Percentiles rank a stretch among this genome's conserved stretches.
These are phyloP conservation scores for Lasiosphaeria miniovina DNA, from an alignment of 495 filamentous ascomycete genomes.

Conservation along the genomic window DNA sequence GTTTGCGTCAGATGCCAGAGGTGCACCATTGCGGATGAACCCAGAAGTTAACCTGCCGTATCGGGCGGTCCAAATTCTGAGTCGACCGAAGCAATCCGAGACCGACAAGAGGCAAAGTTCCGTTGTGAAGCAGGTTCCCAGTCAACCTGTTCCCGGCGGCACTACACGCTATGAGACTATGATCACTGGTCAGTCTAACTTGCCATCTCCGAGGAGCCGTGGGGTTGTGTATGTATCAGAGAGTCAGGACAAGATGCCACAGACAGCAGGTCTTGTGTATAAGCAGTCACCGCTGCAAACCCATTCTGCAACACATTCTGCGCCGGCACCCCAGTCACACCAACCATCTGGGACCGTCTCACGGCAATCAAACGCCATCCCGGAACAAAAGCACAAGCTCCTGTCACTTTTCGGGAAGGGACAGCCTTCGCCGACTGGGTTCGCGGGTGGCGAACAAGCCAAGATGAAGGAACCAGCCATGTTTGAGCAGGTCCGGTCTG, in stretches of 20 bases:
- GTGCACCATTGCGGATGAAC: slow-evolving; percentile 33
- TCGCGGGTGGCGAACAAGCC: slow-evolving; percentile 46
- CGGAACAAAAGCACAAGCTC: slow-evolving; percentile 64
- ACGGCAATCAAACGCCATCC: slow-evolving; percentile 52
- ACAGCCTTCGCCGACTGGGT: slow-evolving; percentile 31
- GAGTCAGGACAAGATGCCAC: not conserved
- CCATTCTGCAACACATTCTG: not conserved
- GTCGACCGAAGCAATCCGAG: slow-evolving; percentile 33
- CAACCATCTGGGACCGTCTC: slow-evolving; percentile 33
- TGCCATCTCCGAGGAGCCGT: slow-evolving; percentile 22
- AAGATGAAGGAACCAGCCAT: slow-evolving; percentile 32
- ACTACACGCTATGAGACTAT: not conserved
- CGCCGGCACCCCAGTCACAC: slow-evolving; percentile 14
- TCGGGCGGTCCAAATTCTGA: slow-evolving; percentile 40
- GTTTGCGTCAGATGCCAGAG: slow-evolving; percentile 27
- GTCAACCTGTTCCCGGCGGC: slow-evolving; percentile 10
- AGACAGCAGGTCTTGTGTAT: not conserved
- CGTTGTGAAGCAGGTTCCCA: slow-evolving; percentile 19
- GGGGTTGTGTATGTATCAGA: not conserved
- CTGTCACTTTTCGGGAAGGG: slow-evolving; percentile 69
- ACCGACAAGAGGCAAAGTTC: slow-evolving; percentile 10
- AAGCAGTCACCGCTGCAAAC: not conserved
- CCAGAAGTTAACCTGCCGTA: slow-evolving; percentile 41
- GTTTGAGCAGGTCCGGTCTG: slow-evolving; percentile 37
- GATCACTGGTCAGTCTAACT: slow-evolving; percentile 11